Evolutionary conservation across 495 filamentous ascomycete genomes (phyloP).

Genomic region (Penicillium lividum): DNA sequence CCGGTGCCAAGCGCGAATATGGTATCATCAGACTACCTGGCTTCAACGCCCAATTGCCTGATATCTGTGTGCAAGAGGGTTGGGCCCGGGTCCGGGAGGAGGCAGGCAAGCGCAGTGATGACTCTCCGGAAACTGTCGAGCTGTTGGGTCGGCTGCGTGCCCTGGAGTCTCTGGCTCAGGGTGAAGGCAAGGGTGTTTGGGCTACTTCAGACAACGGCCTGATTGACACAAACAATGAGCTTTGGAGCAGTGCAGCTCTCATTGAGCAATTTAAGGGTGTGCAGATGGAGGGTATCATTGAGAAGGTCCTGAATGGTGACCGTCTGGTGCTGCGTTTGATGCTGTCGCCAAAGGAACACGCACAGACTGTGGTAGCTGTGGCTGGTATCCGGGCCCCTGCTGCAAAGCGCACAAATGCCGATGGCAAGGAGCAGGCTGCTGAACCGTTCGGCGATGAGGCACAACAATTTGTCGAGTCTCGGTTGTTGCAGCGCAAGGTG

Average conservation of each 20-base stretch:
- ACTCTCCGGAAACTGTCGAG: conserved; percentile 68
- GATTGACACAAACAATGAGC: conserved; percentile 77
- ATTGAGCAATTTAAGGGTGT: conserved; percentile 76
- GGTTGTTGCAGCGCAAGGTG: conserved; percentile 83
- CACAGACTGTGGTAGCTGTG: conserved; percentile 81
- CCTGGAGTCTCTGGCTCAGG: conserved; percentile 79
- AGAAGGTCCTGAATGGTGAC: conserved; percentile 89
- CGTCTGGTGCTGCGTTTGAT: conserved; percentile 82
- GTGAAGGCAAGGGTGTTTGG: conserved; percentile 79
- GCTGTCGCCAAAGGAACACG: conserved; percentile 71
- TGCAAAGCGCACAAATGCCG: conserved; percentile 76
- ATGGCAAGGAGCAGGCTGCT: conserved; percentile 75
- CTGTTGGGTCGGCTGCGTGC: conserved; percentile 73
- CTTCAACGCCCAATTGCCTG: conserved; percentile 75
- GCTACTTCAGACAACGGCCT: conserved; percentile 52
- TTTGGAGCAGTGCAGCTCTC: conserved; percentile 69
- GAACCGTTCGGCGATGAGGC: conserved; percentile 89
- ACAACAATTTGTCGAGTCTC: conserved; percentile 77
- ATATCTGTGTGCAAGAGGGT: conserved; percentile 77
- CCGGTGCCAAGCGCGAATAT: conserved; percentile 80
- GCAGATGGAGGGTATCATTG: conserved; percentile 74
- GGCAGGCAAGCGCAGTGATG: conserved; percentile 78
- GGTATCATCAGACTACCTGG: conserved; percentile 69
- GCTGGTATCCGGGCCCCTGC: conserved; percentile 86
- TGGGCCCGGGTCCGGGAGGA: conserved; percentile 92